Base-by-base conservation (phyloP, 1,139 yeast species). In the Magnusiomyces paraingens region DNA sequence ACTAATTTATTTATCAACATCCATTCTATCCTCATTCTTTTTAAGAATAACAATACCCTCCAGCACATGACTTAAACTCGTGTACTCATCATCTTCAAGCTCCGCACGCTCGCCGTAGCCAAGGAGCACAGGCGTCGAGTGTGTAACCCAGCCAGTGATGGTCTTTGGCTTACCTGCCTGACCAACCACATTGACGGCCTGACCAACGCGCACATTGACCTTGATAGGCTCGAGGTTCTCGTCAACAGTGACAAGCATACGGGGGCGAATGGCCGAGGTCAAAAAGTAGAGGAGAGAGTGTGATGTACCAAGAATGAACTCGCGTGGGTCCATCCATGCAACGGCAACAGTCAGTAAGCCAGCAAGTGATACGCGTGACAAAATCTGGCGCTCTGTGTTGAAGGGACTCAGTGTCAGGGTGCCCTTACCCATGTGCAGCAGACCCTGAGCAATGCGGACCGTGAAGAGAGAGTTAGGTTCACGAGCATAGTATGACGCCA, bases 141-240 rank as follows among this genome's bases (percentile, higher is more conserved):
- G 99, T 1, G 99, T 94, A 22, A 93, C 98, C 99, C 99, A 94
- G 45, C 99, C 99, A 3, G 99, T 94, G 51, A 94, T 94, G 26
- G 97, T 91, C 75, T 93, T 93, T 45, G 99, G 99, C 65, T 89
- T 89, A 74, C 99, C 99, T 0, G 98, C 99, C 71, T 91, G 98
- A 40, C 99, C 99, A 58, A 94, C 98, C 47, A 91, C 89, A 69
- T 94, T 99, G 48, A 94, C 99, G 3, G 99, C 98, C 74, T 93
- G 97, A 61, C 99, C 99, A 42, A 94, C 98, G 67, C 99, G 82
- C 8, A 93, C 99, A 64, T 90, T 93, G 12, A 93, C 98, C 75
- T 93, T 93, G 61, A 93, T 74, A 38, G 97, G 97, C 61, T 83
- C 78, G 68, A 93, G 80, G 32, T 86, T 82, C 68, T 91, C 97